Conservation (phyloP, 331 rosid species). For the Quercus lobata region DNA sequence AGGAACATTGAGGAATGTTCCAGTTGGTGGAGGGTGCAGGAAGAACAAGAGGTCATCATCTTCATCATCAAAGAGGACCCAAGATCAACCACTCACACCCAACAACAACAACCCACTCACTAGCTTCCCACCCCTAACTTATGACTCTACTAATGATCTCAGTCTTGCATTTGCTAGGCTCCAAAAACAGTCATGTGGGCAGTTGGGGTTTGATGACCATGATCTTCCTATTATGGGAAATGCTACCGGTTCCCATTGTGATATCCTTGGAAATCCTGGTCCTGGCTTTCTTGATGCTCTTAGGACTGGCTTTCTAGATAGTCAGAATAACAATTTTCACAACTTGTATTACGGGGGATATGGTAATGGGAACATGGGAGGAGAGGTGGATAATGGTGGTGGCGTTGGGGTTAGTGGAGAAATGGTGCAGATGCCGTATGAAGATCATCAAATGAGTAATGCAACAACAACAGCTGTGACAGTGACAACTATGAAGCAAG, state of each 20-base stretch:
- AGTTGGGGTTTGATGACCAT: constrained; percentile 53
- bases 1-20: constrained; percentile 93
- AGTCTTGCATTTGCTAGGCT: constrained; percentile 82
- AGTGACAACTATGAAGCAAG: constrained; percentile 84
- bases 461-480: constrained; percentile 64
- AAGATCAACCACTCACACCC: constrained; percentile 55
- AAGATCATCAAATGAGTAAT: constrained; percentile 49
- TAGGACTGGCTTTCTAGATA: constrained; percentile 50
- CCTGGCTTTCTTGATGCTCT: constrained; percentile 57
- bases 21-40: constrained; percentile 98
- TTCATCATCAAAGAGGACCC: constrained; percentile 51
- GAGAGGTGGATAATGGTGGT: constrained; percentile 43
- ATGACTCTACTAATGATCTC: constrained; percentile 63
- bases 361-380: constrained; percentile 51
- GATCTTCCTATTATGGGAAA: constrained; percentile 46
- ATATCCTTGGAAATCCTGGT: constrained; percentile 29
- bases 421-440: constrained; percentile 34
- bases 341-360: constrained; percentile 45
- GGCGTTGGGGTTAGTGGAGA: constrained; percentile 41
- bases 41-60: constrained; percentile 83
- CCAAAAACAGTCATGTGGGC: constrained; percentile 59
- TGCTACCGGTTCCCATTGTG: constrained; percentile 22
- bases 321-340: constrained; percentile 31
- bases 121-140: constrained; percentile 33
- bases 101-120: constrained; percentile 39